phyloP scores from a whole-genome alignment of 805 yeast species.

The Ogataea degrootiae region DNA sequence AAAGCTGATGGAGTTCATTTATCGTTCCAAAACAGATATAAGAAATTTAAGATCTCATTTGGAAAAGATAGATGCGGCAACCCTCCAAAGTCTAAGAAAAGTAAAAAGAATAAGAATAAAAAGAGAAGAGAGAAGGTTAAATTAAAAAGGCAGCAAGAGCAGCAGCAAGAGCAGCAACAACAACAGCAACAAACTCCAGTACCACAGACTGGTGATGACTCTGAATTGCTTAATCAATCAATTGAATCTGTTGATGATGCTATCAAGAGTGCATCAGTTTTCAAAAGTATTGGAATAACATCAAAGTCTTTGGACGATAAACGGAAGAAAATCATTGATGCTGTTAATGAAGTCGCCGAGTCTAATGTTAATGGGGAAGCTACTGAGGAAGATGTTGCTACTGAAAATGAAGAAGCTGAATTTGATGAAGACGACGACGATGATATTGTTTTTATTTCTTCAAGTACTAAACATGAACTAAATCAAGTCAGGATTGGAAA shows the following conservation, averaged over 20 bases:
- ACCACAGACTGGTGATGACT: neutral
- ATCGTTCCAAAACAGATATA: constrained; percentile 43
- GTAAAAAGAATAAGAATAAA: constrained; percentile 38
- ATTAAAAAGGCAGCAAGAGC: constrained; percentile 2
- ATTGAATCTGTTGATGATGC: constrained; percentile 3
- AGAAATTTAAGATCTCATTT: constrained; percentile 53
- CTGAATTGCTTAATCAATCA: neutral
- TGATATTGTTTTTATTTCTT: neutral
- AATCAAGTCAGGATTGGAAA: too few species aligned
- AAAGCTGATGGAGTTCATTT: constrained; percentile 32
- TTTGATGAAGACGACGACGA: constrained; percentile 7
- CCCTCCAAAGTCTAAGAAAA: constrained; percentile 48
- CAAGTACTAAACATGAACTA: too few species aligned
- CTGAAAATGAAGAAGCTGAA: constrained; percentile 1
- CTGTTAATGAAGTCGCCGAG: neutral
- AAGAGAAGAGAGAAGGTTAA: constrained; percentile 21
- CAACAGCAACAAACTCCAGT: neutral
- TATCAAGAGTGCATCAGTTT: constrained; percentile 10
- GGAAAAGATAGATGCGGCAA: constrained; percentile 78
- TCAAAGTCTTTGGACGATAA: constrained; percentile 15
- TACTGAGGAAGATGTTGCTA: neutral
- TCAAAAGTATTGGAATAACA: constrained; percentile 24
- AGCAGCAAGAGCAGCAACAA: neutral
- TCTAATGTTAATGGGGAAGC: too few species aligned
- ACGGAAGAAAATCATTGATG: constrained; percentile 1